Evolutionary conservation across 2,329 filamentous ascomycete species (phyloP).

Genomic region (Talaromyces sp.): DNA sequence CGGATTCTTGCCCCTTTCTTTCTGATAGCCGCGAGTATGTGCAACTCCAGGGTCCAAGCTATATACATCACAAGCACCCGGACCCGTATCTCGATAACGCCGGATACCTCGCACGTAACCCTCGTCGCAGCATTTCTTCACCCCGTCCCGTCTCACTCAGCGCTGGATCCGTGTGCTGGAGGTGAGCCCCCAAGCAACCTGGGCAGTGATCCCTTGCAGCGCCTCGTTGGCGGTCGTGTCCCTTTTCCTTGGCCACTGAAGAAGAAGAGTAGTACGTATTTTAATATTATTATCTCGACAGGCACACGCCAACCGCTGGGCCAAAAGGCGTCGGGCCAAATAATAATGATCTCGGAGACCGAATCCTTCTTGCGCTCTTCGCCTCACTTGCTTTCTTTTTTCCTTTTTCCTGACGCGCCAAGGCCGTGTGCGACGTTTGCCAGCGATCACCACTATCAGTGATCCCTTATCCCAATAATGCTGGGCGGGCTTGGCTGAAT

Average conservation of each 20-base stretch:
- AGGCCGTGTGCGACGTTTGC: constrained; percentile 38
- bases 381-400: constrained; percentile 33
- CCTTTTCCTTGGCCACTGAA: not conserved
- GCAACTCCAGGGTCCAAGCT: too few relatives aligned
- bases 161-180: not conserved
- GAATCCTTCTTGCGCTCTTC: not conserved
- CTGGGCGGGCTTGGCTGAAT: not conserved
- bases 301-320: not conserved
- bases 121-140: not conserved
- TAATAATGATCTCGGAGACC: not conserved
- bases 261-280: not conserved
- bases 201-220: not conserved
- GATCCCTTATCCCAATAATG: not conserved
- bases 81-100: not conserved
- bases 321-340: not conserved
- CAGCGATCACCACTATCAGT: constrained; percentile 22
- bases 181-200: not conserved
- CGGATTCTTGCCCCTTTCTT: not conserved
- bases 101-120: not conserved
- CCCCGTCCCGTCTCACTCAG: not conserved
- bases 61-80: not conserved
- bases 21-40: not conserved
- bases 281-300: not conserved
- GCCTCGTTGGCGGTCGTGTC: not conserved
- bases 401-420: constrained; percentile 34